Evolutionary conservation across 805 yeast genomes (phyloP).

Genomic region (Danielozyma ontarioensis): DNA sequence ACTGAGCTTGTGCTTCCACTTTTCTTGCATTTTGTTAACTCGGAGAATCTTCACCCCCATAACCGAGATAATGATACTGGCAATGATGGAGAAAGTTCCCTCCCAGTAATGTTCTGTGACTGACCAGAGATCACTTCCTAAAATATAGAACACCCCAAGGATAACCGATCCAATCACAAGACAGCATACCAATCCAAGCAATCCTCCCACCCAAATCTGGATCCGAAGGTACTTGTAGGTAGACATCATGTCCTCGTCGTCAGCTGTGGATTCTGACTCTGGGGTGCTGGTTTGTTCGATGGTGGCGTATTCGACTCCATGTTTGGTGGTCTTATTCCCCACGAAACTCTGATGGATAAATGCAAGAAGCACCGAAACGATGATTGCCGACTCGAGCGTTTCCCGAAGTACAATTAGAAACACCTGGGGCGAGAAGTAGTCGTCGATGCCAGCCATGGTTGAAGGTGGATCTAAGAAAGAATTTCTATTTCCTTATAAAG

Average conservation of each 20-base stretch:
- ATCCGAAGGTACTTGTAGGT: slow-evolving; percentile 19
- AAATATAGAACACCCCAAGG: slow-evolving; percentile 32
- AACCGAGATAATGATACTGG: slow-evolving; percentile 39
- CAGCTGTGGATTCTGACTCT: neutral
- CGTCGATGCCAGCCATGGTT: slow-evolving; percentile 9
- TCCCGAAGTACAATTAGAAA: slow-evolving; percentile 15
- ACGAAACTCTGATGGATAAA: slow-evolving; percentile 6
- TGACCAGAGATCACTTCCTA: slow-evolving; percentile 42
- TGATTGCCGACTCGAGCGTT: slow-evolving; percentile 16
- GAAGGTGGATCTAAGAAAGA: neutral
- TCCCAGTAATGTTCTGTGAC: slow-evolving; percentile 46
- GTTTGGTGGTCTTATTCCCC: neutral
- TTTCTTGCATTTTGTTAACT: slow-evolving; percentile 39
- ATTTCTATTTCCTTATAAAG: no score
- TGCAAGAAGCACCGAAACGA: slow-evolving; percentile 15
- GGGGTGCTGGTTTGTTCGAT: neutral
- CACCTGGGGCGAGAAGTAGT: slow-evolving; percentile 13
- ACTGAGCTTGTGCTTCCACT: slow-evolving; percentile 38
- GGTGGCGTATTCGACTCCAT: neutral
- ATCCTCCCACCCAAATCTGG: slow-evolving; percentile 43
- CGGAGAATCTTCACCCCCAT: slow-evolving; percentile 44
- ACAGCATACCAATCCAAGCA: slow-evolving; percentile 35
- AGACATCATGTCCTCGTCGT: slow-evolving; percentile 1
- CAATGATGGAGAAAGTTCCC: slow-evolving; percentile 39
- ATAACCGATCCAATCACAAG: slow-evolving; percentile 36